Percentiles rank a stretch among this genome's conserved stretches.
Evolutionary conservation across 345 rosid species (phyloP).

Genomic region (Sonneratia alba): DNA sequence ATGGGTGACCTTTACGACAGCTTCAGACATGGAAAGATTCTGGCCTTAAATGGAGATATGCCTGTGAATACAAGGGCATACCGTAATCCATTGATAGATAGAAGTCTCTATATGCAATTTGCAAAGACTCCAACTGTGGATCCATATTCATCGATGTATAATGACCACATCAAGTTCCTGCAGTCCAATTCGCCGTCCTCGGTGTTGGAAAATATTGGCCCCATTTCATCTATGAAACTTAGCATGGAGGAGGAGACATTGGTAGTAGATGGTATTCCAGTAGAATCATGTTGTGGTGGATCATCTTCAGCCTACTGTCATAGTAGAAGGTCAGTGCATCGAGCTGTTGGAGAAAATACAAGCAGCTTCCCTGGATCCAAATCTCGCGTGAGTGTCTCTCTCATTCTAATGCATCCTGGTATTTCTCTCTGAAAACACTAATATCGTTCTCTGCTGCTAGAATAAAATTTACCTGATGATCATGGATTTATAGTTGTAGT

Average conservation of each 20-base stretch:
- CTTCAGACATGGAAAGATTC: conserved; percentile 8
- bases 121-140: conserved; percentile 7
- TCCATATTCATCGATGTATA: conserved; percentile 11
- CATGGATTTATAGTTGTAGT: background rate
- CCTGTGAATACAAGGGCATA: background rate
- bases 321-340: conserved; percentile 13
- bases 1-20: conserved; percentile 17
- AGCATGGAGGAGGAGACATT: conserved; percentile 37
- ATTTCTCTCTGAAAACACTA: background rate
- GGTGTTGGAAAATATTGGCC: conserved; percentile 16
- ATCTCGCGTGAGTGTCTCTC: conserved; percentile 6
- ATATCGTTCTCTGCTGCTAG: background rate
- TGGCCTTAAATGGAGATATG: conserved; percentile 4
- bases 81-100: conserved; percentile 4
- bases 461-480: background rate
- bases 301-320: conserved; percentile 5
- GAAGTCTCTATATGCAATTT: conserved; percentile 3
- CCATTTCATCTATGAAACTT: conserved; percentile 3
- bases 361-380: conserved; percentile 11
- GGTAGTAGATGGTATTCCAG: conserved; percentile 57
- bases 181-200: conserved; percentile 27
- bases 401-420: background rate
- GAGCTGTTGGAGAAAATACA: conserved; percentile 9
- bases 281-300: conserved; percentile 22
- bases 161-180: conserved; percentile 15